Conservation (phyloP, 148 eudicot genomes). For the Camellia lanceoleosa region DNA sequence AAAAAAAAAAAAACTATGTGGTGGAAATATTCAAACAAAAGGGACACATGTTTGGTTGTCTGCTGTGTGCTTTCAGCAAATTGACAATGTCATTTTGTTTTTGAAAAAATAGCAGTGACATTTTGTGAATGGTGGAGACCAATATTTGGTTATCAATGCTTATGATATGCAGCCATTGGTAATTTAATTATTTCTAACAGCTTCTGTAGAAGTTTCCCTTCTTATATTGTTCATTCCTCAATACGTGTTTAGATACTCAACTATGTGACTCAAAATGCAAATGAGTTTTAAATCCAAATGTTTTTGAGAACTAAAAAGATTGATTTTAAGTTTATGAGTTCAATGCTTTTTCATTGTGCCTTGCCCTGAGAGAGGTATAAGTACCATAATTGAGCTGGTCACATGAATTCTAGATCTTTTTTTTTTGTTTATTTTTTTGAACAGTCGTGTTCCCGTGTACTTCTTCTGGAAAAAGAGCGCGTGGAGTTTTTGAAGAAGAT, state of each 20-base stretch:
- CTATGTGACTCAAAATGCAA: not conserved
- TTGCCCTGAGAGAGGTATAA: not conserved
- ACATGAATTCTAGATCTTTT: slow-evolving; percentile 9
- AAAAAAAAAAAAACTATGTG: no score
- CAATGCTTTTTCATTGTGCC: not conserved
- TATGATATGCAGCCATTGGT: not conserved
- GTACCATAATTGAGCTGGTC: slow-evolving; percentile 4
- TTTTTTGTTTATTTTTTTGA: slow-evolving; percentile 7
- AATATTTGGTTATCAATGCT: not conserved
- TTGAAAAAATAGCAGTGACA: not conserved
- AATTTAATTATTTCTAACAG: not conserved
- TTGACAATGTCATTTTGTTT: not conserved
- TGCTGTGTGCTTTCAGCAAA: not conserved
- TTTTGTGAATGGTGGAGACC: not conserved
- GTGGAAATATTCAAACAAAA: no score
- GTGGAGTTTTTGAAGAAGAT: slow-evolving; percentile 57
- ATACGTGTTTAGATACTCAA: not conserved
- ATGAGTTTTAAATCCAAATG: not conserved
- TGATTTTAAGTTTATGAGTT: not conserved
- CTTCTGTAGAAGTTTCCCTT: not conserved
- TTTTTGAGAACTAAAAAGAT: not conserved
- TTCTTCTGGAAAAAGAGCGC: slow-evolving; percentile 59
- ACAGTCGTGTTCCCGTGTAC: slow-evolving; percentile 75
- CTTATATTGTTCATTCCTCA: not conserved
- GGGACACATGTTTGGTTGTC: no score